Evolutionary conservation across 768 basidiomycete genomes (phyloP).

Genomic region (Asterophora parasitica): DNA sequence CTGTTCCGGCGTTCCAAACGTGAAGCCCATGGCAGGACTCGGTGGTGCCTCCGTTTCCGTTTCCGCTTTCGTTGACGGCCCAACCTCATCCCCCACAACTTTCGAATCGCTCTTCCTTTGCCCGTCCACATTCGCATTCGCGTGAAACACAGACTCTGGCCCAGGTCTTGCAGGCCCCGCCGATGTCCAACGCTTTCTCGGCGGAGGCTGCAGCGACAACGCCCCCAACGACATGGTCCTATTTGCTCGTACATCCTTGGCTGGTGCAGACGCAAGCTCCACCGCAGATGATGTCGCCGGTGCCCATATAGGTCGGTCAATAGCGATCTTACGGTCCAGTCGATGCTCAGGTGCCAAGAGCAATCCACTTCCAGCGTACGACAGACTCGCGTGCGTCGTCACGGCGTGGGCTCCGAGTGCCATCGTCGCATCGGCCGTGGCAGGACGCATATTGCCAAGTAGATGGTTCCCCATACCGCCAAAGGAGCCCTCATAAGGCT

Average conservation of each 20-base stretch:
- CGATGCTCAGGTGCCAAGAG: conserved; percentile 23
- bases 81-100: conserved; percentile 13
- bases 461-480: conserved; percentile 50
- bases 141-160: conserved; percentile 16
- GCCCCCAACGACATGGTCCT: conserved; percentile 30
- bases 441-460: conserved; percentile 45
- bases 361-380: conserved; percentile 24
- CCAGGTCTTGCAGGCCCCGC: conserved; percentile 19
- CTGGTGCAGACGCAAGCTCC: not conserved
- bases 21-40: conserved; percentile 24
- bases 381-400: conserved; percentile 27
- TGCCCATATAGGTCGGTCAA: conserved; percentile 15
- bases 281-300: conserved; percentile 6
- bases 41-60: conserved; percentile 24
- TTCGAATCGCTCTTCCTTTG: not conserved
- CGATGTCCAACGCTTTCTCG: conserved; percentile 44
- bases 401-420: conserved; percentile 17
- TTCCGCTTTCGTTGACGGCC: conserved; percentile 16
- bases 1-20: conserved; percentile 35
- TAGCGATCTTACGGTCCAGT: conserved; percentile 31
- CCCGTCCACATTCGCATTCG: not conserved
- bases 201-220: conserved; percentile 43
- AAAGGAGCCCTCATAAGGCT: conserved; percentile 48
- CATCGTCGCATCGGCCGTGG: conserved; percentile 27
- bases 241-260: conserved; percentile 22